Evolutionary conservation across 352 stramenopile genomes (phyloP), one percentile per base, ranked within the genome.

Genomic region (Phytopythium oedochilum): DNA sequence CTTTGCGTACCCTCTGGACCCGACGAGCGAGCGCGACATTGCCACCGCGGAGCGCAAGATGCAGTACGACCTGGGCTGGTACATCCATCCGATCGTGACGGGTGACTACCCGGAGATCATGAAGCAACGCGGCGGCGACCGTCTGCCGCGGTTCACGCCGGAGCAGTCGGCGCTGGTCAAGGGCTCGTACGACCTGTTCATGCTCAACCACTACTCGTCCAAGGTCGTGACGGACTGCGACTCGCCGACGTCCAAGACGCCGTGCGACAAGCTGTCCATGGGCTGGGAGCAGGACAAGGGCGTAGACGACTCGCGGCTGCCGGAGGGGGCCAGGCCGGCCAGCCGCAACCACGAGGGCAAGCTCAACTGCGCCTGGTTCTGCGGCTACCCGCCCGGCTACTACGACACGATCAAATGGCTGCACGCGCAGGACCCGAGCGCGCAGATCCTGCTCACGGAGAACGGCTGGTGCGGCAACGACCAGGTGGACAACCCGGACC

Each of bases 201-300:
- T 96, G 52, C 70, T 98, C 20, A 98, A 99, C 71, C 89, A 98
- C 64, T 99, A 98, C 71, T 73, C 64, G 29, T 88, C 92, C 49
- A 65, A 67, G 20, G 47, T 66, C 0, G 75, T 85, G 23, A 83
- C 75, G 11, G 67, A 88, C 60, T 82, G 70, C 92, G 53, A 63
- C 35, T 60, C 50, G 10, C 25, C 45, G 23, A 48, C 53, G 12
- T 75, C 68, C 3, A 51, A 39, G 0, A 46, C 64, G 15, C 50
- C 59, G 5, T 83, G 72, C 46, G 31, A 49, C 20, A 45, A 52
- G 17, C 65, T 72, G 20, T 36, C 55, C 36, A 46, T 63, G n/a
- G 73, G 73, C 2, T 80, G 70, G 67, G 57, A 70, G 9, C 57
- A 49, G 2, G 70, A 83, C 45, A 23, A 68, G 7, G 73, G 64